Conservation (phyloP, 805 yeast genomes). For the Lipomyces sp. region DNA sequence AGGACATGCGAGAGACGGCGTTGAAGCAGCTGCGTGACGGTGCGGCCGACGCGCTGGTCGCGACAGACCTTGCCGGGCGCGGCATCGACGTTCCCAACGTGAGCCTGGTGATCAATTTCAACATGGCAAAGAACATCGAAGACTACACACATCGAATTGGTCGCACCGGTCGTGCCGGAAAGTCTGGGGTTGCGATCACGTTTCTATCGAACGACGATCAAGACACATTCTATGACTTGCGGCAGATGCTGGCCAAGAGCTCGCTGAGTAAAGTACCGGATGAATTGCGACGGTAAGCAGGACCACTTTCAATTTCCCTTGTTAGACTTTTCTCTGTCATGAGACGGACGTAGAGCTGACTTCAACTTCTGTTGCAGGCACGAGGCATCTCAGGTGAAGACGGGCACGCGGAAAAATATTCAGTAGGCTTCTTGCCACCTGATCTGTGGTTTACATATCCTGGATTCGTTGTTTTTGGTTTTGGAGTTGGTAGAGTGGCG, state of each 20-base stretch:
- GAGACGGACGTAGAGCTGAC: too few species aligned
- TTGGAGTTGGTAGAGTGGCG: background rate
- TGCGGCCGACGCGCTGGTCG: constrained; percentile 62
- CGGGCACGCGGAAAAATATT: constrained; percentile 9
- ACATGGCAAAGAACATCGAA: constrained; percentile 73
- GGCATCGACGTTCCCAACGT: constrained; percentile 92
- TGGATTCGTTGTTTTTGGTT: background rate
- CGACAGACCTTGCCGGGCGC: constrained; percentile 94
- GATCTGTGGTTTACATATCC: background rate
- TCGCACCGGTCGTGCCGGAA: constrained; percentile 95
- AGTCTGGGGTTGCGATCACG: constrained; percentile 69
- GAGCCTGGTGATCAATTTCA: constrained; percentile 79
- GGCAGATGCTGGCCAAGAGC: constrained; percentile 47
- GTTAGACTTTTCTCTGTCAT: too few species aligned
- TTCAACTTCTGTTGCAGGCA: too few species aligned
- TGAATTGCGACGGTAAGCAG: constrained; percentile 38
- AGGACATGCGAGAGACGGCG: constrained; percentile 79
- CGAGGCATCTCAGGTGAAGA: constrained; percentile 17
- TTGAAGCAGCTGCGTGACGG: constrained; percentile 57
- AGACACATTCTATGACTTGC: constrained; percentile 49
- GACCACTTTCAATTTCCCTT: too few species aligned
- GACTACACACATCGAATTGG: constrained; percentile 92
- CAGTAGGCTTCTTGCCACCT: constrained; percentile 5
- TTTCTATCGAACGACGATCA: constrained; percentile 61
- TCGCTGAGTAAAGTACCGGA: constrained; percentile 42